Evolutionary conservation across 192 early-diverging fungal species (phyloP).

Genomic region (Dimargaris cristalligena): DNA sequence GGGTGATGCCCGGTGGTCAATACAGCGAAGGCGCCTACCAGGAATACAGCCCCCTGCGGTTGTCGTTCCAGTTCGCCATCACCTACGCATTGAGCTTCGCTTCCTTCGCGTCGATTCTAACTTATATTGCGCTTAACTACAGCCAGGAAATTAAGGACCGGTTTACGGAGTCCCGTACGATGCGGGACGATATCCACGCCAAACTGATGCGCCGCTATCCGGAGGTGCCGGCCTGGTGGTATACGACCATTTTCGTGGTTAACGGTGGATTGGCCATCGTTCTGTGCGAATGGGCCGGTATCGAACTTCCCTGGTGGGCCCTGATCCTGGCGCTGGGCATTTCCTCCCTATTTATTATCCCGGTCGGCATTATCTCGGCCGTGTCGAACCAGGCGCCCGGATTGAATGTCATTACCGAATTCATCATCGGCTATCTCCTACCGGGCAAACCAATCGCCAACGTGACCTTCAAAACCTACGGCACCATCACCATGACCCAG

Average conservation of each 20-base stretch:
- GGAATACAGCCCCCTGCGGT: conserved; percentile 40
- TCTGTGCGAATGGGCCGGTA: conserved; percentile 12
- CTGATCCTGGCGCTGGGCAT: conserved; percentile 39
- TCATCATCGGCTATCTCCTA: conserved; percentile 62
- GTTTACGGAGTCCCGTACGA: conserved; percentile 35
- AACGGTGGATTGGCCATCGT: conserved; percentile 32
- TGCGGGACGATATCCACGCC: conserved; percentile 54
- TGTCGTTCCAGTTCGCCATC: conserved; percentile 50
- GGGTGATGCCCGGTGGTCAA: conserved; percentile 36
- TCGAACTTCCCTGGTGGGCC: conserved; percentile 66
- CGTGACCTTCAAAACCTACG: conserved; percentile 74
- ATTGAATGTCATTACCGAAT: conserved; percentile 74
- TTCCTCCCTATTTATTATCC: conserved; percentile 47
- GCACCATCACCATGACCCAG: conserved; percentile 65
- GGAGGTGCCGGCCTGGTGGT: conserved; percentile 70
- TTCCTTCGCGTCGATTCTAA: conserved; percentile 44
- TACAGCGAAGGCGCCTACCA: conserved; percentile 33
- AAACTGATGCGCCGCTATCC: conserved; percentile 56
- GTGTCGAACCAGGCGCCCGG: conserved; percentile 60
- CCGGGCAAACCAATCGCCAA: conserved; percentile 71
- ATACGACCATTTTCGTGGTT: conserved; percentile 33
- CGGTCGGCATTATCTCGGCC: conserved; percentile 66
- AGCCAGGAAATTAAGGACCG: conserved; percentile 47
- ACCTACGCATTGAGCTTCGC: conserved; percentile 53
- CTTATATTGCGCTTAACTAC: conserved; percentile 43